Conservation (phyloP, 1,284 basidiomycete genomes). For the Coniferiporia weirii region DNA sequence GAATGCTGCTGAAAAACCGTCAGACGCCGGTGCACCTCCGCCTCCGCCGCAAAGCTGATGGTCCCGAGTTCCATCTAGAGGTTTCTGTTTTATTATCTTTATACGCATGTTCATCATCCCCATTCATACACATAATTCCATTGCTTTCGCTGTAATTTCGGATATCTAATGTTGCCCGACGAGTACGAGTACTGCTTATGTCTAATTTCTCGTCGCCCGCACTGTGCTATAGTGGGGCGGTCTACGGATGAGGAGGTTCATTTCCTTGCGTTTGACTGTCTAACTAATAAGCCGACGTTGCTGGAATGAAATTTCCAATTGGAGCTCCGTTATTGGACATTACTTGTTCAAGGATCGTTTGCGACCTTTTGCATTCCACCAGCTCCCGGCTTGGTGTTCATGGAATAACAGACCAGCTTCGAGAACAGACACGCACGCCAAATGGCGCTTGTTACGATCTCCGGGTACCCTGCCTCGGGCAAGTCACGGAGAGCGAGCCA, state of each 20-base stretch:
- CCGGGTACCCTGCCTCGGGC: slow-evolving; percentile 87
- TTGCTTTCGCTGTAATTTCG: not conserved
- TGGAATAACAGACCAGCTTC: not conserved
- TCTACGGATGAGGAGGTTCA: no score
- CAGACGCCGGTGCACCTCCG: slow-evolving; percentile 3
- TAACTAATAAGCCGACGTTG: no score
- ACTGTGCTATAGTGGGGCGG: no score
- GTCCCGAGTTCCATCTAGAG: not conserved
- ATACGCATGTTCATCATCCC: slow-evolving; percentile 14
- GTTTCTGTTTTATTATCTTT: slow-evolving; percentile 11
- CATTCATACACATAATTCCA: slow-evolving; percentile 7
- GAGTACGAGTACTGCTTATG: no score
- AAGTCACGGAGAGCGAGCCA: slow-evolving; percentile 74
- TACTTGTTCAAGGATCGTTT: no score
- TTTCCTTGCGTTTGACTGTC: no score
- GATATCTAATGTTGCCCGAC: not conserved
- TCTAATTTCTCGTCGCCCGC: no score
- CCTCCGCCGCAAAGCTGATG: slow-evolving; percentile 10
- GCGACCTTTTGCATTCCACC: no score
- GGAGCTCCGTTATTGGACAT: no score
- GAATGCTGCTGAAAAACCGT: slow-evolving; percentile 2
- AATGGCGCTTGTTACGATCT: slow-evolving; percentile 93
- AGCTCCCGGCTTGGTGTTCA: not conserved
- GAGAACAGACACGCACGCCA: not conserved
- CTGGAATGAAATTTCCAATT: no score